Evolutionary conservation across 2,329 filamentous ascomycete genomes (phyloP), one percentile per base, ranked within the genome.

Genomic region (Tolypocladium ophioglossoides): DNA sequence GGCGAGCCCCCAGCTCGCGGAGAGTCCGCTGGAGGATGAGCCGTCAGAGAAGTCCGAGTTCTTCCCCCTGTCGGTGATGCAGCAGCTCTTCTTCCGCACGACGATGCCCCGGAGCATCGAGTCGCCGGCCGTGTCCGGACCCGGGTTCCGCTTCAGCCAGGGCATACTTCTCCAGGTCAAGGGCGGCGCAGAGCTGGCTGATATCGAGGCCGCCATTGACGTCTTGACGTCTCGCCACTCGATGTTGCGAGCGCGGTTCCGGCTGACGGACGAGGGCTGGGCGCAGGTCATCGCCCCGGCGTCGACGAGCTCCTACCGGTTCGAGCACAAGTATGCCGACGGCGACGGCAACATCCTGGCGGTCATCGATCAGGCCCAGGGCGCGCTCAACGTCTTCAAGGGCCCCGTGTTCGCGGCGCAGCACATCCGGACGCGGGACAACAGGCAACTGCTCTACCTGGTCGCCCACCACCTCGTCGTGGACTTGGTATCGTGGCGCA

Each of bases 41-140:
- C 61, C 61, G 1, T 54, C 61, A 10, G 70, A 72, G 22, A 66
- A 67, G 50, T 24, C 27, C 16, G 66, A 64, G 56, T 60, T 59
- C 35, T 80, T 78, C 57, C 72, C 73, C 11, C 68, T 80, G 11
- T 76, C 78, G 1, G 73, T 78, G 3, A 80, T 80, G 73, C 78
- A 81, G 63, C 73, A 75, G 53, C 67, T 81, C 4, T 78, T 77
- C 60, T 79, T 80, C 52, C 69, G 76, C 57, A 77, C 75, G 0
- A 63, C 67, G 2, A 73, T 77, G 63, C 72, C 72, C 5, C 68
- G 66, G 1, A 64, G 70, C 50, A 55, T 61, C 12, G 63, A 64
- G 30, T 59, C 64, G 16, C 61, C 70, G 30, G 61, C 63, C 39
- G 55, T 61, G 1, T 54, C 59, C 4, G 67, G 70, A 2, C 69